Base-by-base conservation (phyloP, 495 filamentous ascomycete genomes). In the Glarea lozoyensis region DNA sequence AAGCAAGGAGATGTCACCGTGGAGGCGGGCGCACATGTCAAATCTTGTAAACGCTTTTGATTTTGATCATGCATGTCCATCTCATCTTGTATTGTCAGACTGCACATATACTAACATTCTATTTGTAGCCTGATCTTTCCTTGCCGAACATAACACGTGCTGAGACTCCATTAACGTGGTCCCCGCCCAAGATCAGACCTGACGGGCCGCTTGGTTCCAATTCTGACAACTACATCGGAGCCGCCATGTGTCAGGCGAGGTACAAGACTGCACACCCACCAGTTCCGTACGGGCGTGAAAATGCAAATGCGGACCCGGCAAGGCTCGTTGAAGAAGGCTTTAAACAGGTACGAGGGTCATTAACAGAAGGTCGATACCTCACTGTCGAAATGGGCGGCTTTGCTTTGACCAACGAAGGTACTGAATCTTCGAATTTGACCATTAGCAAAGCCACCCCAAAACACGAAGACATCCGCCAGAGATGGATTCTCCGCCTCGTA, bases 361-460 rank as follows among this genome's bases (percentile, higher is more conserved):
- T 75, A 23, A 73, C 71, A 12, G 71, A 75, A 45, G 71, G 71
- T 15, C 71, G 71, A n/a, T 59, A 69, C 29, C 71, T 87, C 10
- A 82, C 86, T 7, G 76, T 88, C 59, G 87, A 88, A 59, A 79
- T 81, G 12, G 66, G 64, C 42, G 82, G 84, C 5, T 55, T 86
- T 31, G 38, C 38, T n/a, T 16, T 41, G 3, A 41, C 38, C 7
- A 39, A 39, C 18, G 38, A 6, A 12, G 38, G 19, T 13, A 13
- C 4, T 25, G 10, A 6, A 20, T 11, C 32, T 10, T 11, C 5
- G 9, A 9, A 41, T 13, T 3, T 41, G 7, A 41, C 15, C 9
- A 17, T 6, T 17, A 41, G 21, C 6, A 7, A 7, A 7, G 60
- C 68, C 2, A 57, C 55, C 9, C 19, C 59, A 7, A 40, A 55